These are phyloP conservation scores for Letharia lupina DNA, from an alignment of 495 filamentous ascomycete genomes.

Conservation along the genomic window DNA sequence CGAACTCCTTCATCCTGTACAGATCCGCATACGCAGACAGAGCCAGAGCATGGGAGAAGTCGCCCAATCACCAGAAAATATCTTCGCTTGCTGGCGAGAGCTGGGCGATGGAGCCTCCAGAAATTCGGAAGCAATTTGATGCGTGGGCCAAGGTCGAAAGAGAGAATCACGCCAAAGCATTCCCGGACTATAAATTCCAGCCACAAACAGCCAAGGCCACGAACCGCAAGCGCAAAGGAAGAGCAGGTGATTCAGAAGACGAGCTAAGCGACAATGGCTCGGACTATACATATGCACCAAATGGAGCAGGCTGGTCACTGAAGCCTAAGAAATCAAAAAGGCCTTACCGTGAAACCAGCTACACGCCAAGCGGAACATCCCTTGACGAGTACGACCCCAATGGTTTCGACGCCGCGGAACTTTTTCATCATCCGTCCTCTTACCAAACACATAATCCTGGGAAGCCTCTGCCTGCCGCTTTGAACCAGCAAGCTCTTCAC, in stretches of 20 bases:
- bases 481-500: slow-evolving; percentile 40
- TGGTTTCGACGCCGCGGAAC: slow-evolving; percentile 14
- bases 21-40: slow-evolving; percentile 85
- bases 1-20: slow-evolving; percentile 99
- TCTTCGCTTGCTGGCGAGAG: slow-evolving; percentile 74
- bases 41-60: slow-evolving; percentile 69
- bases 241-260: slow-evolving; percentile 35
- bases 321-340: slow-evolving; percentile 25
- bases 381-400: slow-evolving; percentile 22
- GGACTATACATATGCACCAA: slow-evolving; percentile 29
- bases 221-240: slow-evolving; percentile 46
- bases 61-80: slow-evolving; percentile 93
- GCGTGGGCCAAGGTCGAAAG: slow-evolving; percentile 73
- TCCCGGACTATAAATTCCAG: slow-evolving; percentile 92
- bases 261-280: slow-evolving; percentile 33
- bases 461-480: slow-evolving; percentile 47
- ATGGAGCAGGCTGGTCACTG: slow-evolving; percentile 25
- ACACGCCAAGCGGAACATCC: slow-evolving; percentile 20
- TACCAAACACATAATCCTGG: slow-evolving; percentile 57
- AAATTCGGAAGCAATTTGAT: slow-evolving; percentile 72
- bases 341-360: slow-evolving; percentile 20
- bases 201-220: slow-evolving; percentile 58
- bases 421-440: slow-evolving; percentile 39
- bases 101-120: slow-evolving; percentile 72
- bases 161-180: slow-evolving; percentile 73